phyloP scores from a whole-genome alignment of 2,329 filamentous ascomycete genomes.

The Trichoderma guizhouense region DNA sequence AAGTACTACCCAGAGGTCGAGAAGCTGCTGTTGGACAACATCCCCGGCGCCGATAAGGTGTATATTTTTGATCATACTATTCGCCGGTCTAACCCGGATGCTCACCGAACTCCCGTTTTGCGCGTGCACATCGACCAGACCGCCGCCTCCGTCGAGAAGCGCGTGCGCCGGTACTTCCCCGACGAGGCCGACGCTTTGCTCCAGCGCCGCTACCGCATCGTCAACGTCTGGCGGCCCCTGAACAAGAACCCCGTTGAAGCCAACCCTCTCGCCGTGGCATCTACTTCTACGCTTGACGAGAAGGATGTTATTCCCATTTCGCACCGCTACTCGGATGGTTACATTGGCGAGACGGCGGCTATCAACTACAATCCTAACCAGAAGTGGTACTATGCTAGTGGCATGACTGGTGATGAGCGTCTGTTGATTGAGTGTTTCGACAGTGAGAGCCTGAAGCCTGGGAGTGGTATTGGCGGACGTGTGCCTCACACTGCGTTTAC shows the following conservation, averaged over 20 bases:
- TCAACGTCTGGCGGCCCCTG: slow-evolving; percentile 80
- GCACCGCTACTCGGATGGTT: slow-evolving; percentile 63
- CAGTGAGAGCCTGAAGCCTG: slow-evolving; percentile 53
- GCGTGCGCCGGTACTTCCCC: slow-evolving; percentile 65
- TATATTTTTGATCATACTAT: slow-evolving; percentile 87
- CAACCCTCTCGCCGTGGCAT: slow-evolving; percentile 66
- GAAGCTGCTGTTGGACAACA: slow-evolving; percentile 60
- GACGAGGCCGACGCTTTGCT: slow-evolving; percentile 68
- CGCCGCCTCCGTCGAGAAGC: slow-evolving; percentile 57
- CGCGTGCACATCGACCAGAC: slow-evolving; percentile 85
- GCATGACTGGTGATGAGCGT: slow-evolving; percentile 71
- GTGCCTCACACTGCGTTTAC: slow-evolving; percentile 75
- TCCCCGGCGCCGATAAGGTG: slow-evolving; percentile 64
- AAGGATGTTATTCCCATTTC: slow-evolving; percentile 68
- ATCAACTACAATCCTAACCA: slow-evolving; percentile 61
- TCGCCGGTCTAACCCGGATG: slow-evolving; percentile 59
- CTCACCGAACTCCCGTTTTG: slow-evolving; percentile 65
- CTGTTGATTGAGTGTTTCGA: slow-evolving; percentile 78
- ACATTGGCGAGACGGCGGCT: slow-evolving; percentile 70
- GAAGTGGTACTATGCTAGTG: slow-evolving; percentile 76
- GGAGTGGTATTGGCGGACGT: slow-evolving; percentile 50
- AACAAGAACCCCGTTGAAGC: slow-evolving; percentile 59
- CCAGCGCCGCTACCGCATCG: slow-evolving; percentile 69
- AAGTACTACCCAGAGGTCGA: slow-evolving; percentile 87
- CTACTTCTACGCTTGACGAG: slow-evolving; percentile 58